Base-by-base conservation (phyloP, 768 basidiomycete genomes). In the Cystofilobasidium bisporidii region DNA sequence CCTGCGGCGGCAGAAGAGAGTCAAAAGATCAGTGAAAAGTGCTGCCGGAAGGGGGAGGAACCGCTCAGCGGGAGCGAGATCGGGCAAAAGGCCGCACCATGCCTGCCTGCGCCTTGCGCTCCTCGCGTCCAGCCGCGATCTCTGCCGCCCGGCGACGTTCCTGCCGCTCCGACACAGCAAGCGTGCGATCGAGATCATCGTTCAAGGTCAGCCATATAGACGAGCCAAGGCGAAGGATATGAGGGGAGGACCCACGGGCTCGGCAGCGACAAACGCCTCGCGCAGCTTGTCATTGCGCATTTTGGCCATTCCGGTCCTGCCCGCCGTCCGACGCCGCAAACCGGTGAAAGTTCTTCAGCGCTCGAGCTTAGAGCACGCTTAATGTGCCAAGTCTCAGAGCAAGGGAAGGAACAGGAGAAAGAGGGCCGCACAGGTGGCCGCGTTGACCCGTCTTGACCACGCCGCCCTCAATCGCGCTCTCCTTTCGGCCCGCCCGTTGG, bases 251-350 rank as follows among this genome's bases (percentile, higher is more conserved):
- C 28, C 28, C 30, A 56, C 53, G 3, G 53, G 53, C 30, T 56
- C 53, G 32, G 53, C 53, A 2, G 53, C 53, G n/a, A 30, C 2
- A 18, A 15, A 56, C 10, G 6, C 10, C 53, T 56, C 28, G 14
- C 53, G 26, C 28, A 56, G 28, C 53, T 56, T 56, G 28, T 56
- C 53, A 30, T 56, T 56, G 15, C 53, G 26, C 53, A 56, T 56
- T 30, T 56, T 56, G 28, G 26, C 28, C 53, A 56, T 56, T 10
- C 53, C 53, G 18, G 53, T 12, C 30, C 53, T 56, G 53, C 47
- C n/a, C n/a, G n/a, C n/a, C n/a, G n/a, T n/a, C n/a, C n/a, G n/a
- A n/a, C n/a, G n/a, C n/a, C n/a, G n/a, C n/a, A n/a, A n/a, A n/a
- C n/a, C n/a, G n/a, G n/a, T n/a, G n/a, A n/a, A n/a, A n/a, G n/a